Base-by-base conservation (phyloP, 495 filamentous ascomycete species). In the Annulohypoxylon moriforme region DNA sequence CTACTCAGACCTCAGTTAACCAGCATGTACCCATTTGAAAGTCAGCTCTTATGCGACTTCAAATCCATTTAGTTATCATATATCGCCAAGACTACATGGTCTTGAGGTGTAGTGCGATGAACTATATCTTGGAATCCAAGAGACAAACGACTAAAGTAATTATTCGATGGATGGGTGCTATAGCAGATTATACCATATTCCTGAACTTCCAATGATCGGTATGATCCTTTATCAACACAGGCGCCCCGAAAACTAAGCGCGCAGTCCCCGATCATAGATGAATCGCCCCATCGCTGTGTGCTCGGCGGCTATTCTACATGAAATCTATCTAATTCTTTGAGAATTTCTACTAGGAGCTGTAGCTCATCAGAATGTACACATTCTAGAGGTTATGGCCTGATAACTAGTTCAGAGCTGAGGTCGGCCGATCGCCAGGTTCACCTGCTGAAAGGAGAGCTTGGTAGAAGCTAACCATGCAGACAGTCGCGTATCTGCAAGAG, bases 401-500 rank as follows among this genome's bases (percentile, higher is more conserved):
- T n/a, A n/a, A 2, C 13, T 8, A 29, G 24, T 8, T 55, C 22
- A 50, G 36, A 57, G 27, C 25, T 55, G 20, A 60, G 36, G 13
- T 50, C 44, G 16, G 27, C 20, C n/a, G 58, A 67, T 71, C 50
- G 27, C 59, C 40, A 67, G 58, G 63, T 31, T 44, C 18, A 20
- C 16, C n/a, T 67, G 27, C 58, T 33, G 13, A 60, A 70, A 46
- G 25, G 52, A 18, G 64, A 8, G 49, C 22, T 46, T 18, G 25
- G 58, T 64, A 24, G 14, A 46, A 62, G 33, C 46, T 64, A 44
- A 60, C 34, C 34, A 27, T 58, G 24, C 44, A 34, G 20, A 58
- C 20, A 40, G 16, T 27, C 55, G 24, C 66, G 20, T 58, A 58
- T 58, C 31, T 60, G 61, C 61, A 65, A 46, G 44, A 64, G 9